Evolutionary conservation across 2,329 filamentous ascomycete genomes (phyloP).

Genomic region (Pleoardoris graminearum): DNA sequence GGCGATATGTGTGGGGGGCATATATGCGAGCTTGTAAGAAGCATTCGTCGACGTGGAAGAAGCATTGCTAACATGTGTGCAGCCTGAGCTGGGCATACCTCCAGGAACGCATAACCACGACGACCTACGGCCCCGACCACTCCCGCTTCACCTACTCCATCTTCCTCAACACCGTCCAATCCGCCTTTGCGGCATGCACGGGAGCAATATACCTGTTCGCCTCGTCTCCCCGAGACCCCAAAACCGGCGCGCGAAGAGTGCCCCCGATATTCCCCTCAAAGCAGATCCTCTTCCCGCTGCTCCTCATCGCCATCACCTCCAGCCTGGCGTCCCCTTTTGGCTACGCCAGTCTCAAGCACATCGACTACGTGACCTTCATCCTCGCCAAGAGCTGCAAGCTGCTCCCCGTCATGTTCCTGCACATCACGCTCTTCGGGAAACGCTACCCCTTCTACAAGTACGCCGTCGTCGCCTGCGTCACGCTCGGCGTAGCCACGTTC

Average conservation of each 20-base stretch:
- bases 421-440: constrained; percentile 87
- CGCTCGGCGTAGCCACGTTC: constrained; percentile 89
- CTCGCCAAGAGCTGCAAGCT: constrained; percentile 98
- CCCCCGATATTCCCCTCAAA: constrained; percentile 74
- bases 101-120: constrained; percentile 97
- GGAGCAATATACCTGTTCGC: constrained; percentile 78
- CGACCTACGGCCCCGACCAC: constrained; percentile 69
- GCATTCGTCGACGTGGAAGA: background rate
- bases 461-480: constrained; percentile 87
- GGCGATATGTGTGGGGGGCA: constrained; percentile 85
- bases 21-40: constrained; percentile 90
- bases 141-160: constrained; percentile 86
- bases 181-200: constrained; percentile 79
- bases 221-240: constrained; percentile 58
- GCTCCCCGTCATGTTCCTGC: constrained; percentile 96
- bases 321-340: constrained; percentile 94
- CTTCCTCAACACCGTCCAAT: constrained; percentile 96
- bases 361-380: constrained; percentile 98
- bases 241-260: constrained; percentile 31
- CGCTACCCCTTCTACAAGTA: constrained; percentile 97
- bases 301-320: constrained; percentile 83
- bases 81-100: constrained; percentile 93
- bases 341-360: constrained; percentile 87
- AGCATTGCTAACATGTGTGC: constrained; percentile 11
- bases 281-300: constrained; percentile 74